phyloP scores from a whole-genome alignment of 148 eudicot species.

The Vaccinium macrocarpon region DNA sequence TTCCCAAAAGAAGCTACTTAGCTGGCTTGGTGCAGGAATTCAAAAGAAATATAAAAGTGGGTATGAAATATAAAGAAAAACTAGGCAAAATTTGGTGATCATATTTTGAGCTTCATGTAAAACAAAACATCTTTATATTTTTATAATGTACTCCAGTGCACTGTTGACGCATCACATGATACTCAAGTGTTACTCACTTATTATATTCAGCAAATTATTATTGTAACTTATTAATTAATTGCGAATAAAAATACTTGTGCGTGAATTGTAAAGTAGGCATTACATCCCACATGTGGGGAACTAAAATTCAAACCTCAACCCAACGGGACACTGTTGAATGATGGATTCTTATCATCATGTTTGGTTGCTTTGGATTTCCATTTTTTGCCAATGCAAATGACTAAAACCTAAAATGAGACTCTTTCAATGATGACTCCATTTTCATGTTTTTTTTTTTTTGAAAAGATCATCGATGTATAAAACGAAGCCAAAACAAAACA shows the following conservation, averaged over 20 bases:
- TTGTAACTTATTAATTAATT: neutral
- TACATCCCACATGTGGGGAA: neutral
- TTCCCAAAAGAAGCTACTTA: neutral
- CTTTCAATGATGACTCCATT: neutral
- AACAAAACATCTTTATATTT: neutral
- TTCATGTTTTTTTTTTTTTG: too few relatives aligned
- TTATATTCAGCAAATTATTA: neutral
- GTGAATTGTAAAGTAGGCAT: neutral
- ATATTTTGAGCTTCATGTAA: too few relatives aligned
- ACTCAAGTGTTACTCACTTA: neutral
- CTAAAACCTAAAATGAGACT: neutral
- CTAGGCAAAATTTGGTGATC: neutral
- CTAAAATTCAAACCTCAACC: constrained; percentile 12
- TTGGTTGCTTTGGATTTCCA: neutral
- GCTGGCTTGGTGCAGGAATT: neutral
- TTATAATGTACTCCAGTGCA: neutral
- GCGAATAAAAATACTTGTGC: neutral
- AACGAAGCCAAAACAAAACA: too few relatives aligned
- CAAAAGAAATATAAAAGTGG: neutral
- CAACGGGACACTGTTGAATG: neutral
- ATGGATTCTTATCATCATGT: neutral
- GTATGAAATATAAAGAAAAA: neutral
- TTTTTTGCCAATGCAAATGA: neutral
- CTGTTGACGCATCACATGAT: neutral
- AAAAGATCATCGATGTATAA: too few relatives aligned